Percentiles rank a stretch among this genome's conserved stretches.
phyloP scores from a whole-genome alignment of 495 filamentous ascomycete species.

The Lophiotrema nucula region DNA sequence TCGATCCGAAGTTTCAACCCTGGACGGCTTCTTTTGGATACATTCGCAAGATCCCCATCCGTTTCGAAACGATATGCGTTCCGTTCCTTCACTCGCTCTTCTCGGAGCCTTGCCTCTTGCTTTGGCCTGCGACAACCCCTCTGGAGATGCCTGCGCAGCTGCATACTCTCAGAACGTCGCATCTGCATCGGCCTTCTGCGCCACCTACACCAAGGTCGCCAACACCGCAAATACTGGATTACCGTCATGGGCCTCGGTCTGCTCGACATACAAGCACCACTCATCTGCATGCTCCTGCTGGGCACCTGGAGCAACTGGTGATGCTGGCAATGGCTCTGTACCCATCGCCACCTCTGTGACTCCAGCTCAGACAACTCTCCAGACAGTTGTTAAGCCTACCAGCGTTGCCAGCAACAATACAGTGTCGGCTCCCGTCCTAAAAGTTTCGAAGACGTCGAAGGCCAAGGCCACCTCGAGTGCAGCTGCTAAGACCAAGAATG shows the following conservation, averaged over 20 bases:
- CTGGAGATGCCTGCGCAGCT: not conserved
- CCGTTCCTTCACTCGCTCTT: not conserved
- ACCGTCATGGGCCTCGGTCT: not conserved
- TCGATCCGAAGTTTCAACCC: too few relatives aligned
- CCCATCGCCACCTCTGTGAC: not conserved
- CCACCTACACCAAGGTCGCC: not conserved
- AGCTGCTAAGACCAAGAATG: too few relatives aligned
- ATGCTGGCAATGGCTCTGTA: not conserved
- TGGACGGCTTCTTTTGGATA: too few relatives aligned
- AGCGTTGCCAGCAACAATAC: not conserved
- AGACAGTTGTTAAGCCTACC: not conserved
- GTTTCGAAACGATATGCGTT: too few relatives aligned
- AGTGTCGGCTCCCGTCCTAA: not conserved
- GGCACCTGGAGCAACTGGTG: not conserved
- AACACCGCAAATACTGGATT: not conserved
- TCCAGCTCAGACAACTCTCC: not conserved
- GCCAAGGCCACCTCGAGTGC: not conserved
- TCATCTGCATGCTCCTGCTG: not conserved
- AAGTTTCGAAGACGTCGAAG: too few relatives aligned
- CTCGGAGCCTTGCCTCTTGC: not conserved
- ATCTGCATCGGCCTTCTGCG: not conserved
- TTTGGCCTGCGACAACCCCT: not conserved
- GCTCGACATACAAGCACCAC: not conserved
- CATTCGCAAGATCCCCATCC: too few relatives aligned
- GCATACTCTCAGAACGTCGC: not conserved